Conservation (phyloP, 2,329 filamentous ascomycete species). For the Phialophora verrucosa region DNA sequence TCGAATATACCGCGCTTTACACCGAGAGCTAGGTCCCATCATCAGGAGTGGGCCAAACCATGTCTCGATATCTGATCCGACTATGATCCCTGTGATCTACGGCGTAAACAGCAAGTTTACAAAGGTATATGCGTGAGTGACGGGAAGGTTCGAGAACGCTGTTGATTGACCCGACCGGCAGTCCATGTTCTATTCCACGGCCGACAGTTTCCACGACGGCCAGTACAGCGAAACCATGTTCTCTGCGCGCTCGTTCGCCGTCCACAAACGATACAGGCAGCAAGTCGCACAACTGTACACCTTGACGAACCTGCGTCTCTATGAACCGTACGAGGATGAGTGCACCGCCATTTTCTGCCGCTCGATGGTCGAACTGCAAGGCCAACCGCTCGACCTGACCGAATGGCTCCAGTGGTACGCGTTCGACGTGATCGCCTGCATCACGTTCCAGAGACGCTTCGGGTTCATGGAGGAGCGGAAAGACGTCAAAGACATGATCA, state of each 20-base stretch:
- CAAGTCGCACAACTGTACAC: conserved; percentile 53
- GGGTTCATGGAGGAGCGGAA: conserved; percentile 75
- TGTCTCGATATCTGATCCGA: conserved; percentile 27
- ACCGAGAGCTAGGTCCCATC: conserved; percentile 28
- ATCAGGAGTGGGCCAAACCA: conserved; percentile 32
- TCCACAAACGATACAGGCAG: conserved; percentile 37
- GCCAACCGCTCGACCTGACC: conserved; percentile 27
- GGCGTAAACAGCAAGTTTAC: conserved; percentile 20
- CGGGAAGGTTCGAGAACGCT: neutral
- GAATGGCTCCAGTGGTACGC: conserved; percentile 78
- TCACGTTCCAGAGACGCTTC: conserved; percentile 64
- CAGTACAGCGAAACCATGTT: conserved; percentile 24
- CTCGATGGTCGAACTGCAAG: conserved; percentile 21
- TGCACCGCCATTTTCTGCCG: conserved; percentile 26
- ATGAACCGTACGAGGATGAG: conserved; percentile 55
- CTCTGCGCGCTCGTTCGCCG: conserved; percentile 9
- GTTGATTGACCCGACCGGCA: conserved; percentile 1
- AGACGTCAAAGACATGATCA: conserved; percentile 63
- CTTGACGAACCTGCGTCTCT: conserved; percentile 55
- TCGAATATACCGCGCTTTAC: conserved; percentile 17
- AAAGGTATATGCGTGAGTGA: conserved; percentile 9
- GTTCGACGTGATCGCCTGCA: conserved; percentile 68
- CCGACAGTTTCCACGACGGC: conserved; percentile 6
- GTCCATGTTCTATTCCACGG: conserved; percentile 15
- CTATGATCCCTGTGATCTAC: conserved; percentile 25